A percentile compares a stretch with the other conserved stretches of the same genome.
phyloP scores from a whole-genome alignment of 2,329 filamentous ascomycete genomes.

The Talaromyces sp. region DNA sequence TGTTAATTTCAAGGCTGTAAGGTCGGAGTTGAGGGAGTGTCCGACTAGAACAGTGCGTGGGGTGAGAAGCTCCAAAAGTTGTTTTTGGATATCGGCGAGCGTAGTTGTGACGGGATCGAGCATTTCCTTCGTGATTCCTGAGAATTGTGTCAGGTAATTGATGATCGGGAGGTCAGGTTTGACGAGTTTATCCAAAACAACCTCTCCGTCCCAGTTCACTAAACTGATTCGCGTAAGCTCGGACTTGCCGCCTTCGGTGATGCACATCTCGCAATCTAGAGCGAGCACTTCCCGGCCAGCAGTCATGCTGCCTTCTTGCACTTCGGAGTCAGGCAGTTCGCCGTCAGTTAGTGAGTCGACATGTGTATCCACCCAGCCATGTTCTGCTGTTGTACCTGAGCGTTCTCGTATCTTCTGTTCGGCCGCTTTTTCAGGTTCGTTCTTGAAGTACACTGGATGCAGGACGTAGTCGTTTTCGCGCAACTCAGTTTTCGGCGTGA shows the following conservation, averaged over 20 bases:
- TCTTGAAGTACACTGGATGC: conserved; percentile 70
- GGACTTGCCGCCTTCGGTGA: conserved; percentile 72
- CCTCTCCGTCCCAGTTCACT: conserved; percentile 76
- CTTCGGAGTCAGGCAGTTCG: conserved; percentile 62
- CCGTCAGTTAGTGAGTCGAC: conserved; percentile 66
- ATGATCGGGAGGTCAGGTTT: conserved; percentile 83
- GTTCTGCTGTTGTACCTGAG: conserved; percentile 46
- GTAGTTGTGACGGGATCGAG: conserved; percentile 79
- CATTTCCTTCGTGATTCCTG: conserved; percentile 85
- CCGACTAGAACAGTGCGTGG: conserved; percentile 46
- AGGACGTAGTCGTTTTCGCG: conserved; percentile 77
- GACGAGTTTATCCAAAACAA: conserved; percentile 84
- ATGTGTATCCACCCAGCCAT: conserved; percentile 79
- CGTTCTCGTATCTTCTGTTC: conserved; percentile 53
- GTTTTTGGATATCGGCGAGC: conserved; percentile 74
- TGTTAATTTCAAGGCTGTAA: conserved; percentile 77
- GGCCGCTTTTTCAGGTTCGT: conserved; percentile 53
- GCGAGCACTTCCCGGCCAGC: conserved; percentile 74
- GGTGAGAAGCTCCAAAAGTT: conserved; percentile 65
- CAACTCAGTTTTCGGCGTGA: conserved; percentile 69
- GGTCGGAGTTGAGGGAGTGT: conserved; percentile 50
- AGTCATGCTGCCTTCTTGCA: conserved; percentile 77
- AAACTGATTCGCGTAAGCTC: conserved; percentile 87
- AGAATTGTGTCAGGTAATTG: conserved; percentile 87
- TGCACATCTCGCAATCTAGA: conserved; percentile 97